Evolutionary conservation across 1,284 basidiomycete species (phyloP), one percentile per base, ranked within the genome.

Genomic region (Rhodotorula sp.): DNA sequence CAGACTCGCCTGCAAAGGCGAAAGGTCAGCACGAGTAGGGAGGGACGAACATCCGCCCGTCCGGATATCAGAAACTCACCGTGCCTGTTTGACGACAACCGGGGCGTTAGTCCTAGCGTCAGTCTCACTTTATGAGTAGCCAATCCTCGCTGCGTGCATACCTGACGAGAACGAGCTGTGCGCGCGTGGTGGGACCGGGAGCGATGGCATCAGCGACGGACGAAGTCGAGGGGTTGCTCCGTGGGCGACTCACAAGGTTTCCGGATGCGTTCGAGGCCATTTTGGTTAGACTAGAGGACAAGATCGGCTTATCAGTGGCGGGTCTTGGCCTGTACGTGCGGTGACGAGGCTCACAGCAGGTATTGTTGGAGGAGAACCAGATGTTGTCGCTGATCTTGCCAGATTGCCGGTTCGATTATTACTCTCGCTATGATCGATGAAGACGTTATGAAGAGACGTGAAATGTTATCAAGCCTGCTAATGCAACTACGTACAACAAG

Each of bases 91-190:
- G 19, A 14, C 38, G 1, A 12, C 38, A 43, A 14, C 38, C 38
- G 38, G 12, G 38, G 38, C 38, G 38, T 12, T 43, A 10, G 38
- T 14, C 38, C 38, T 43, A 43, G 12, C 10, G 38, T 43, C 38
- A 43, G 38, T 10, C 14, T 43, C 10, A 43, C 38, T 12, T 14
- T 12, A 14, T 43, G 38, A 43, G 38, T 10, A 7, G 38, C 38
- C 38, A 14, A 10, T 43, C 10, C 10, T 10, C 38, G 12, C 8
- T 43, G 38, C 2, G 2, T 19, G 15, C 66, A 54, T 48, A 73
- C 72, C 72, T 62, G 64, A 76, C 74, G 61, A 76, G 71, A 23
- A 73, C 74, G 62, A 76, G 67, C 71, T 73, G 66, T n/a, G 23
- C 1, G 38, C 38, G n/a, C 18, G 49, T 4, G n/a, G 23, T 6